Base-by-base conservation (phyloP, 2,329 filamentous ascomycete genomes). In the Epichloe baconii region DNA sequence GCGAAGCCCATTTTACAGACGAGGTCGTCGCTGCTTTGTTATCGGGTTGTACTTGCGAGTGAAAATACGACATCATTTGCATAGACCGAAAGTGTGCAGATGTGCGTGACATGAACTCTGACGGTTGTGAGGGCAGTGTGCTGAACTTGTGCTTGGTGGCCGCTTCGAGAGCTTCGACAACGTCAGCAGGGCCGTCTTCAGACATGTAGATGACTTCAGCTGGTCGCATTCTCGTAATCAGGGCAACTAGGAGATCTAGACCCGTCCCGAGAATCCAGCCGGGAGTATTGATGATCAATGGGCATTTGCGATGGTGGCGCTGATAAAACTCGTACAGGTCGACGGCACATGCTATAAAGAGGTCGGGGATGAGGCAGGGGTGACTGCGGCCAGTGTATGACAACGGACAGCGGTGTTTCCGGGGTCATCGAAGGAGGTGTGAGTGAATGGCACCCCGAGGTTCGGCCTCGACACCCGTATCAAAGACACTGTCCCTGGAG, bases 61-160 rank as follows among this genome's bases (percentile, higher is more conserved):
- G 87, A 59, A 91, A 88, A 58, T 90, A 91, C 0, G 85, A 83
- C 74, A 88, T 82, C n/a, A 76, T 79, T 57, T 89, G 85, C 83
- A 91, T 88, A 5, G 77, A 75, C 48, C 85, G 72, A 3, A 87
- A 66, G 54, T 90, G 81, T 0, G 78, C 74, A 0, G 84, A 76
- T 10, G 82, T 85, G 38, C 82, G 72, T 3, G 76, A 69, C 1
- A 72, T 72, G 41, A 71, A 71, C 41, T 80, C 76, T n/a, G 72
- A 72, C 8, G 73, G 65, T 57, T 82, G 77, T 1, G 83, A 82
- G 5, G 82, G 76, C 4, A 88, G 67, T 5, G 72, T 69, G 40
- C 70, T 66, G 44, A 85, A 71, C 0, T 59, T 58, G 5, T 66
- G 67, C 21, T 61, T 67, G 34, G 70, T 73, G 15, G 70, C 71